phyloP scores from a whole-genome alignment of 1,284 basidiomycete species.

The Serendipita sp. region DNA sequence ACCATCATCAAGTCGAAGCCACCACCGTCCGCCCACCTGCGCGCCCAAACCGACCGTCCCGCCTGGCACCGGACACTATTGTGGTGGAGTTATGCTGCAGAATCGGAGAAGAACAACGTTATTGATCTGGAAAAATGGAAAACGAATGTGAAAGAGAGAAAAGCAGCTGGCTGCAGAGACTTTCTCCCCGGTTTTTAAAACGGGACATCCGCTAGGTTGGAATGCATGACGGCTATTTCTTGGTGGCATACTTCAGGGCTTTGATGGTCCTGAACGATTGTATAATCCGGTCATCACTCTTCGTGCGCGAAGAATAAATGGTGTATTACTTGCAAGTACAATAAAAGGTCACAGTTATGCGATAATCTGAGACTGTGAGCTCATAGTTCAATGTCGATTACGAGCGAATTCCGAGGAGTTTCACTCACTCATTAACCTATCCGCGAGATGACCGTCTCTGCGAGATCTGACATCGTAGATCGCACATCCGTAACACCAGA shows the following conservation, averaged over 20 bases:
- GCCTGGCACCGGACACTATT: background rate
- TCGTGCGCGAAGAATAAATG: background rate
- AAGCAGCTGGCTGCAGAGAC: background rate
- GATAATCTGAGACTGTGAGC: no score
- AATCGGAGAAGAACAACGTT: background rate
- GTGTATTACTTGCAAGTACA: background rate
- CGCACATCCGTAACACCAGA: background rate
- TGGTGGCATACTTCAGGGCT: background rate
- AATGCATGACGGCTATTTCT: background rate
- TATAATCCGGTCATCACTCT: no score
- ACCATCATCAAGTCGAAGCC: background rate
- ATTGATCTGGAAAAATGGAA: background rate
- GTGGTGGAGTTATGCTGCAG: background rate
- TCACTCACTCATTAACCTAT: background rate
- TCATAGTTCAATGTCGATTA: no score
- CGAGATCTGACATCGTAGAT: background rate
- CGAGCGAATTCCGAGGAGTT: background rate
- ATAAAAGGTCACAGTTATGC: background rate
- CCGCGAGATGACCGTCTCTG: background rate
- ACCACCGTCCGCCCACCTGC: background rate
- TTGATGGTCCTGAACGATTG: background rate
- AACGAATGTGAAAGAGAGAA: background rate
- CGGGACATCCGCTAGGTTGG: background rate
- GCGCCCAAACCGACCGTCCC: background rate
- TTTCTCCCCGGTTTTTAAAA: background rate